phyloP scores from a whole-genome alignment of 73 alveolate species.

The Breviolum minutum region DNA sequence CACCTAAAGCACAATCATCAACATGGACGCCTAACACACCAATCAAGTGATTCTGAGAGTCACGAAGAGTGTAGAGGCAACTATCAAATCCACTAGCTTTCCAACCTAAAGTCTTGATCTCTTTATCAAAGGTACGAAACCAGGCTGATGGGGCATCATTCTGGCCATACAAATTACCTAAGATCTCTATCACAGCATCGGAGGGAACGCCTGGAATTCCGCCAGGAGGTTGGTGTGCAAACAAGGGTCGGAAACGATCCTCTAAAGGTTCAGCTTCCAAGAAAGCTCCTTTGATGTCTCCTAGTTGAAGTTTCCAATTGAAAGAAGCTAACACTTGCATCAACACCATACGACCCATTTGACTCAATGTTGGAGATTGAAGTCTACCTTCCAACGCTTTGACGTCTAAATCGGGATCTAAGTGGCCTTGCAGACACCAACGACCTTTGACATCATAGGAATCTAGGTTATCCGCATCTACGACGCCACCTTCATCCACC shows the following conservation, averaged over 20 bases:
- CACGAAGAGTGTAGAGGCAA: not conserved
- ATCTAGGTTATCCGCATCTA: not conserved
- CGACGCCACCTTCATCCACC: not conserved
- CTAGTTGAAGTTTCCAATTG: not conserved
- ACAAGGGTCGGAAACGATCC: not conserved
- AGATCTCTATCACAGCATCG: not conserved
- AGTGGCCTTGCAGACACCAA: slow-evolving; percentile 16
- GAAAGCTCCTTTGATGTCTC: slow-evolving; percentile 22
- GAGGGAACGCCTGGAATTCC: not conserved
- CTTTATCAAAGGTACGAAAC: not conserved
- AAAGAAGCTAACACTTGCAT: slow-evolving; percentile 1
- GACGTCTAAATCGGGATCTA: not conserved
- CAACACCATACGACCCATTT: not conserved
- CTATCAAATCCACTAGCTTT: not conserved
- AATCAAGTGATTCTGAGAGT: not conserved
- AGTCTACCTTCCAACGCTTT: not conserved
- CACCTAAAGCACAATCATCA: not conserved
- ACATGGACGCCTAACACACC: not conserved
- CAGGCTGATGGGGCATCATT: slow-evolving; percentile 9
- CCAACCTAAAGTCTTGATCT: not conserved
- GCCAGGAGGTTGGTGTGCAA: not conserved
- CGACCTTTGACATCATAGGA: not conserved
- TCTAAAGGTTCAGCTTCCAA: slow-evolving; percentile 12
- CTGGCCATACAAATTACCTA: not conserved
- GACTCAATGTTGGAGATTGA: slow-evolving; percentile 7